Evolutionary conservation across 768 basidiomycete genomes (phyloP).

Genomic region (Mycena leptocephala): DNA sequence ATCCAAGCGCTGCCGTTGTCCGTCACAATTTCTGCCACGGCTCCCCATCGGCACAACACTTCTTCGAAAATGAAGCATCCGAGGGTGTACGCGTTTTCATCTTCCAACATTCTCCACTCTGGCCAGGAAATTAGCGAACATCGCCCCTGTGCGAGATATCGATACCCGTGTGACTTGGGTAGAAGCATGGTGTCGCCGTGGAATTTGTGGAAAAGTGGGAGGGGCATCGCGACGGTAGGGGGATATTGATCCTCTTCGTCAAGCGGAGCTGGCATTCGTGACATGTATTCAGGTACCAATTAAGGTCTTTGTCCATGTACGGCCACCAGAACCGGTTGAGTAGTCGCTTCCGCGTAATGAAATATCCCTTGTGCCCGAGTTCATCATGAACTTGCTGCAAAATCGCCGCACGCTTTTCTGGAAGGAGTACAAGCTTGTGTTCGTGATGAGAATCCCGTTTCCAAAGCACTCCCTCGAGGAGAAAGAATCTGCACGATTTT

Average conservation of each 20-base stretch:
- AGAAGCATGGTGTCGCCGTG: not conserved
- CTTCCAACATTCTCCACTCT: not conserved
- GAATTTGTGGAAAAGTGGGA: not conserved
- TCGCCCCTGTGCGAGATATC: not conserved
- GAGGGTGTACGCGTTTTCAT: not conserved
- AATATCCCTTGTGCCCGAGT: not conserved
- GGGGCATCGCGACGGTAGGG: not conserved
- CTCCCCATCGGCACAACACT: too few species aligned
- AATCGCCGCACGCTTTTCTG: not conserved
- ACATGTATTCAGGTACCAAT: not conserved
- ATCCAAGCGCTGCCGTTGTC: too few species aligned
- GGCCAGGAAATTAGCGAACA: not conserved
- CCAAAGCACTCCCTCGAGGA: not conserved
- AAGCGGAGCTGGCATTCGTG: not conserved
- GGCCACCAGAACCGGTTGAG: not conserved
- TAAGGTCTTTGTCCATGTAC: not conserved
- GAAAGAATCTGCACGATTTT: not conserved
- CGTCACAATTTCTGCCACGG: too few species aligned
- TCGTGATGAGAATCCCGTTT: not conserved
- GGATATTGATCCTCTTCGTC: not conserved
- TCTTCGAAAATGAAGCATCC: conserved; percentile 1
- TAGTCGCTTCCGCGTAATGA: not conserved
- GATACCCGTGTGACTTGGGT: not conserved
- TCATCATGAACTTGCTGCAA: not conserved
- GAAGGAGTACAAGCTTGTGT: not conserved